Evolutionary conservation across 306 rosid genomes (phyloP).

Genomic region (Cicer judaicum): DNA sequence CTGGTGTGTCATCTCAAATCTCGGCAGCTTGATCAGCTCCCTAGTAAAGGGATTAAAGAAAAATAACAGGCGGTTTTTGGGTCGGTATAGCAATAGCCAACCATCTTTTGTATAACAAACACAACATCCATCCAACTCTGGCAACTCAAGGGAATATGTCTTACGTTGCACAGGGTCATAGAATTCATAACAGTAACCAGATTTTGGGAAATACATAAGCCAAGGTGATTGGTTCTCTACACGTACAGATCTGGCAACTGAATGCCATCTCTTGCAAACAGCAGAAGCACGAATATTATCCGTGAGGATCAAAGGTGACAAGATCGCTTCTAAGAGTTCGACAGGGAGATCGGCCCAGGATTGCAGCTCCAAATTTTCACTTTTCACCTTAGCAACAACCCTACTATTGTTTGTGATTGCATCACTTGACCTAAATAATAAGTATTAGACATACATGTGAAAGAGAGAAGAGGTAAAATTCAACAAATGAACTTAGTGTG

Average conservation of each 20-base stretch:
- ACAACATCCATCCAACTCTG: conserved; percentile 68
- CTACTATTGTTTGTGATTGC: conserved; percentile 41
- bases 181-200: conserved; percentile 60
- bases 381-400: conserved; percentile 43
- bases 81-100: conserved; percentile 68
- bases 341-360: conserved; percentile 75
- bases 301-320: conserved; percentile 51
- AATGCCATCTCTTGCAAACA: conserved; percentile 79
- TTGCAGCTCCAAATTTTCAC: conserved; percentile 53
- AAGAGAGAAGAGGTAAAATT: conserved; percentile 10
- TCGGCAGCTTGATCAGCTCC: conserved; percentile 68
- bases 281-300: conserved; percentile 69
- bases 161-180: conserved; percentile 74
- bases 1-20: conserved; percentile 64
- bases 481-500: not conserved
- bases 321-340: conserved; percentile 64
- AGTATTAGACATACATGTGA: conserved; percentile 1
- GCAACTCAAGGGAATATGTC: conserved; percentile 59
- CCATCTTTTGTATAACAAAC: conserved; percentile 79
- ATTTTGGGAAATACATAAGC: conserved; percentile 79
- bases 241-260: conserved; percentile 63
- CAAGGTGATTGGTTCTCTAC: conserved; percentile 70
- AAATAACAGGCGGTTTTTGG: conserved; percentile 54
- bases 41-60: conserved; percentile 76
- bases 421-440: conserved; percentile 63